Base-by-base conservation (phyloP, 2,329 filamentous ascomycete genomes). In the Claviceps paspali region DNA sequence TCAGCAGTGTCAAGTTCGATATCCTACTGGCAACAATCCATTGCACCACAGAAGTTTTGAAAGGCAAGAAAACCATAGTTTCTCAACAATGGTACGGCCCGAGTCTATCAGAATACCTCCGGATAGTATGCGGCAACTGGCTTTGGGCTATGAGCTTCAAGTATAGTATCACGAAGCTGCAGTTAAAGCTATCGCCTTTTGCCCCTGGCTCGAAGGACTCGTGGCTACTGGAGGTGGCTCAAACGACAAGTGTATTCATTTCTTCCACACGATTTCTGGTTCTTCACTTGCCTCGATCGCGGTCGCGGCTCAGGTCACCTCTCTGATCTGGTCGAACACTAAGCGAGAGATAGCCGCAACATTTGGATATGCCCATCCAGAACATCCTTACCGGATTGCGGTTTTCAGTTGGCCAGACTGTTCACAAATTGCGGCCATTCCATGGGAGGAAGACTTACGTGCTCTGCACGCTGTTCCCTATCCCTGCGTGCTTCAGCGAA, bases 321-420 rank as follows among this genome's bases (percentile, higher is more conserved):
- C 82, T 33, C 67, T 98, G 22, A 79, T 94, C 41, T 98, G 85
- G 88, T 91, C 82, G 37, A 81, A 71, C 21, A 88, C 78, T 9
- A 72, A 82, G 9, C 76, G 82, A 27, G 91, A 96, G 55, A 91
- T 98, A 44, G 83, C 76, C 1, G 91, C 86, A 1, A 95, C 88
- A 0, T 95, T 98, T 59, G 88, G 91, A 4, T 96, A 92, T 52
- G 76, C 87, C 3, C 80, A 93, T 47, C 86, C 88, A 1, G 83
- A 93, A 29, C 91, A 98, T 51, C 76, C 82, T 0, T 83, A 81
- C 48, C 78, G 91, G 15, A 83, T 98, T 45, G 91, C 86, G 2
- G 79, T 96, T 7, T 98, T 95, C 58, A 80, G 81, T 32, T 96
- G 91, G 91, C 91, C 91, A 0, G 80, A 82, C 38, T 96, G 91